These are phyloP conservation scores for Neoboletus brunneissimus DNA, from an alignment of 768 basidiomycete species.

Conservation along the genomic window DNA sequence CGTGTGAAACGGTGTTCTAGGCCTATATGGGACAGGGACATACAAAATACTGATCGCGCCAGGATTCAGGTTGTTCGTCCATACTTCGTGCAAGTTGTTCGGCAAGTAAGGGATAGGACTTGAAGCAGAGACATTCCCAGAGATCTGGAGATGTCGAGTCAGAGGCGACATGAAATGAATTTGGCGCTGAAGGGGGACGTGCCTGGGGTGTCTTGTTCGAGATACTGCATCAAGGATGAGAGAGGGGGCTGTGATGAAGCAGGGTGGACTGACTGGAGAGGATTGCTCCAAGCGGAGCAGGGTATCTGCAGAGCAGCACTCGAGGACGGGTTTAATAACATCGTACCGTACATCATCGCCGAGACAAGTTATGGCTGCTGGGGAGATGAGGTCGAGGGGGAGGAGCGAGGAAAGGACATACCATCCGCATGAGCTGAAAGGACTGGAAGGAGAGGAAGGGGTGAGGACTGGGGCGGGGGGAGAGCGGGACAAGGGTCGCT, in stretches of 20 bases:
- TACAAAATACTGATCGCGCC: constrained; percentile 71
- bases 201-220: constrained; percentile 58
- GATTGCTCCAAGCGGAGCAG: constrained; percentile 64
- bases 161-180: not conserved
- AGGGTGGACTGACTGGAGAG: constrained; percentile 55
- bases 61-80: constrained; percentile 52
- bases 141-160: constrained; percentile 44
- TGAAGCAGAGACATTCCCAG: constrained; percentile 64
- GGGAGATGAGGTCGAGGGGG: constrained; percentile 2
- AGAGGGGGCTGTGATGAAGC: constrained; percentile 1
- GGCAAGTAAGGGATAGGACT: constrained; percentile 52
- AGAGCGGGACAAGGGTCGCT: constrained; percentile 19
- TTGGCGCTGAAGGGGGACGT: constrained; percentile 12
- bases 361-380: constrained; percentile 59
- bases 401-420: constrained; percentile 32
- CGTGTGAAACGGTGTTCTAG: constrained; percentile 4
- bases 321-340: constrained; percentile 70
- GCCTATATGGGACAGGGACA: constrained; percentile 23
- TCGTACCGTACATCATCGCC: constrained; percentile 59
- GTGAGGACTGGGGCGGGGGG: constrained; percentile 10
- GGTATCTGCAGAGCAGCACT: constrained; percentile 68
- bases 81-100: constrained; percentile 44
- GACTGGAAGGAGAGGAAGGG: constrained; percentile 39
- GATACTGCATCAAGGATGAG: constrained; percentile 40
- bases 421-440: constrained; percentile 60